Conservation (phyloP, 1,284 basidiomycete genomes). For the Afroboletus lepidellus region DNA sequence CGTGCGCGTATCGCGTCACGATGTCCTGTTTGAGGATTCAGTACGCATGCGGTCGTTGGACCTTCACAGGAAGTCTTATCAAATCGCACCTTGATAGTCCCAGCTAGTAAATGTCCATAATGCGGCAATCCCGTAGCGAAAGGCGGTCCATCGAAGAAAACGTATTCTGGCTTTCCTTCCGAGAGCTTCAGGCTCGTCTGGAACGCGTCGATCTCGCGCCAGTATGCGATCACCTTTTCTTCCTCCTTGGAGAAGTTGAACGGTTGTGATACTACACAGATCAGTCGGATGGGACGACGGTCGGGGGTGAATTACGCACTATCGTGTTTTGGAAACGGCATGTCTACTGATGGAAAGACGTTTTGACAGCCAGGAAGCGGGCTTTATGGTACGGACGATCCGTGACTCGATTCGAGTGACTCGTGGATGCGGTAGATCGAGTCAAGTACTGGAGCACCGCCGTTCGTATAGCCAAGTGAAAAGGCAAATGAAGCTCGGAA, state of each 20-base stretch:
- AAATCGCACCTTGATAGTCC: conserved; percentile 87
- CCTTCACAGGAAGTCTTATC: not conserved
- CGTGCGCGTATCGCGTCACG: conserved; percentile 92
- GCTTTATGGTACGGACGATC: not conserved
- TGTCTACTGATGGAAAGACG: conserved; percentile 11
- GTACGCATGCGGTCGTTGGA: not conserved
- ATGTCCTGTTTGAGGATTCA: conserved; percentile 66
- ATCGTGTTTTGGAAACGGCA: conserved; percentile 35
- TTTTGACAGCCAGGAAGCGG: not conserved
- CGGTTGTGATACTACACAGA: conserved; percentile 55
- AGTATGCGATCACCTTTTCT: conserved; percentile 89
- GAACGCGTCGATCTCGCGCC: conserved; percentile 98
- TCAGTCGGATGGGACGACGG: conserved; percentile 13
- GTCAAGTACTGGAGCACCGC: not conserved
- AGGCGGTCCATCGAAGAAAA: conserved; percentile 98
- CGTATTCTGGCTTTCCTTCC: conserved; percentile 84
- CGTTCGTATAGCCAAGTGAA: not conserved
- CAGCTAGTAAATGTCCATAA: conserved; percentile 89
- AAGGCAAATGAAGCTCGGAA: too few species aligned
- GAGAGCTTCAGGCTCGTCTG: conserved; percentile 91
- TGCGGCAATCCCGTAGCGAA: conserved; percentile 98
- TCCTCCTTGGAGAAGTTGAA: conserved; percentile 94
- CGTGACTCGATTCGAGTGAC: conserved; percentile 14
- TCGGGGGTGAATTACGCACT: conserved; percentile 16
- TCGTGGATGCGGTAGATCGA: not conserved